Evolutionary conservation across 805 yeast species (phyloP), one percentile per base, ranked within the genome.

Genomic region (Myxozyma sirexii): DNA sequence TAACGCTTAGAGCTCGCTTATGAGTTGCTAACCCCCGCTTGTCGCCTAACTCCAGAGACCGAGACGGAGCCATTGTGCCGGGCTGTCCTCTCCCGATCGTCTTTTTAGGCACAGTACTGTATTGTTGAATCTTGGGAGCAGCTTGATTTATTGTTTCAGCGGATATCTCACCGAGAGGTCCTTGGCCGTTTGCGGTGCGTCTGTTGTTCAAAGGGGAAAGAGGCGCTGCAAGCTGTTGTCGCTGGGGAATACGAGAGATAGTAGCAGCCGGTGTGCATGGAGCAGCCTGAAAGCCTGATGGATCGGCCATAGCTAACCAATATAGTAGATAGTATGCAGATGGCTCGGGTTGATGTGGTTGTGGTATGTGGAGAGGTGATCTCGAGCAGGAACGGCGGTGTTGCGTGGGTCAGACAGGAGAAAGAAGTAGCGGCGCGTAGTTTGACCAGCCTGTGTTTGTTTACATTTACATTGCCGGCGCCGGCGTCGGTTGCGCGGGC

Each of bases 241-340:
- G 52, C 48, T 59, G 62, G 4, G 63, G 63, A 29, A 59, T 59
- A 19, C 60, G 59, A 4, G 63, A 59, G 26, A 56, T 43, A 13
- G 56, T 35, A n/a, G 60, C 60, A 13, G 60, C 42, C 29, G 56
- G 56, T 15, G 56, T 52, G 33, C 43, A 43, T 4, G 56, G 56
- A n/a, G 41, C 26, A 6, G 33, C 38, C 8, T 17, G 55, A 39
- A 39, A 29, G 24, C 29, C 55, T 12, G 55, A 41, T 23, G 31
- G 23, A 26, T 38, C 33, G 21, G 24, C 55, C 31, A 24, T 35
- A 26, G 6, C 12, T 13, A 12, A 47, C 7, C 23, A 37, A 33
- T 10, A 42, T 15, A 15, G 17, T 10, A 19, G 24, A n/a, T n/a
- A n/a, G n/a, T n/a, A n/a, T n/a, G n/a, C n/a, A n/a, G n/a, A n/a